Conservation (phyloP, 2,329 filamentous ascomycete genomes). For the Cercospora zeae-maydis region DNA sequence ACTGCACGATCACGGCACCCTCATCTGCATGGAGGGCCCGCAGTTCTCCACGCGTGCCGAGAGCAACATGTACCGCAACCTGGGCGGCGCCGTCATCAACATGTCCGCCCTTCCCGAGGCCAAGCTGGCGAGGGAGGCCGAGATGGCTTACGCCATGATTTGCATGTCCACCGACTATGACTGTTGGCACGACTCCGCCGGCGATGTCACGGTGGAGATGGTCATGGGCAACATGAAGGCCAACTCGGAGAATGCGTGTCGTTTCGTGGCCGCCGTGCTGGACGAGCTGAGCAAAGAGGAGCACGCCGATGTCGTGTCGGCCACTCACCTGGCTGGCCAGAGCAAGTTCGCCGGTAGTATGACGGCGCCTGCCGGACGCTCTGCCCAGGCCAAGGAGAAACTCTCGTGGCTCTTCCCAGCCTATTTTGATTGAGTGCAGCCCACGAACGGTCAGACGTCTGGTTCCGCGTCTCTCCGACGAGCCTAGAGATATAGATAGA, state of each 20-base stretch:
- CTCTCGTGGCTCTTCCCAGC: conserved; percentile 84
- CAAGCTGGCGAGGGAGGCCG: conserved; percentile 92
- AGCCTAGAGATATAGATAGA: conserved; percentile 1
- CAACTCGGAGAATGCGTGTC: conserved; percentile 82
- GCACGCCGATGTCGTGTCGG: conserved; percentile 69
- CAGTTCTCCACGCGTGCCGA: conserved; percentile 96
- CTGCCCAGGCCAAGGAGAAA: conserved; percentile 71
- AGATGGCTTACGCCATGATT: conserved; percentile 96
- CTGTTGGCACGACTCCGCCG: conserved; percentile 83
- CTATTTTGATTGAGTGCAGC: conserved; percentile 54
- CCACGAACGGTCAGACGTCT: neutral
- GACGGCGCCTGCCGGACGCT: conserved; percentile 73
- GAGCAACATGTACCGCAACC: conserved; percentile 88
- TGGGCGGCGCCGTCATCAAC: conserved; percentile 95
- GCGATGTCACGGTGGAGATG: conserved; percentile 88
- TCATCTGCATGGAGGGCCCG: conserved; percentile 98
- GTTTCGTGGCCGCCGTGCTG: conserved; percentile 79
- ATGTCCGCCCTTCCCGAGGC: conserved; percentile 95
- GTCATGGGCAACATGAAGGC: conserved; percentile 95
- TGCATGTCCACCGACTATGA: conserved; percentile 99
- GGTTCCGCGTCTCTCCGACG: conserved; percentile 1
- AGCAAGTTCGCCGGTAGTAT: conserved; percentile 77
- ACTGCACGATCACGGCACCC: conserved; percentile 76
- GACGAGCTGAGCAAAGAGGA: conserved; percentile 79
- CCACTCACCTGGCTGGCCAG: conserved; percentile 74